Evolutionary conservation across 352 stramenopile species (phyloP).

Genomic region (Pilasporangium apinafurcum): DNA sequence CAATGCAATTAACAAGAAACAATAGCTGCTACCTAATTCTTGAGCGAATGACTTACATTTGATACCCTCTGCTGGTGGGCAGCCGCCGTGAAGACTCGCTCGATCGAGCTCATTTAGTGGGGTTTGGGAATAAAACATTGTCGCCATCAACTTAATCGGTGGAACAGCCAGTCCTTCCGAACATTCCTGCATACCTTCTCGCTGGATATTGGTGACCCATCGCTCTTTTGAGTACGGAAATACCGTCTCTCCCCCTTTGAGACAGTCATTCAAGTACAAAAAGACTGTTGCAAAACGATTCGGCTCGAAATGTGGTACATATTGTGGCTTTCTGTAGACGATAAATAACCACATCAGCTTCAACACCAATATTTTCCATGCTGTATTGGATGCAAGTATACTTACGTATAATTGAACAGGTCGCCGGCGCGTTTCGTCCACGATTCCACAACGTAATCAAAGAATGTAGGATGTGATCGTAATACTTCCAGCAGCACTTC

Average conservation of each 20-base stretch:
- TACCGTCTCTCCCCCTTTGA: conserved; percentile 91
- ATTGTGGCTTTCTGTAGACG: conserved; percentile 21
- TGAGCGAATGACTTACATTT: conserved; percentile 58
- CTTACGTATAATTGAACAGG: conserved; percentile 35
- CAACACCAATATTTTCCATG: neutral
- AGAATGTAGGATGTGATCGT: conserved; percentile 21
- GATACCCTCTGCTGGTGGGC: conserved; percentile 39
- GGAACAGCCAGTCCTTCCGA: conserved; percentile 57
- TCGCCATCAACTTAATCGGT: conserved; percentile 54
- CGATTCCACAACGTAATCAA: conserved; percentile 33
- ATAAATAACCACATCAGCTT: neutral
- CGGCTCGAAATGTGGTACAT: conserved; percentile 56
- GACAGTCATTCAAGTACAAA: conserved; percentile 93
- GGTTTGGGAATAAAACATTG: conserved; percentile 73
- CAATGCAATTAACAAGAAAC: conserved; percentile 3
- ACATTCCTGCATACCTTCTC: conserved; percentile 58
- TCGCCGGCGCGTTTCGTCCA: conserved; percentile 45
- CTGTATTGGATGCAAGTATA: neutral
- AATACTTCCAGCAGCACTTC: conserved; percentile 49
- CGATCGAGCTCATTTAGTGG: conserved; percentile 51
- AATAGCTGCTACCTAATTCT: neutral
- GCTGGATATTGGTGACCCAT: conserved; percentile 46
- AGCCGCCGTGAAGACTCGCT: conserved; percentile 57
- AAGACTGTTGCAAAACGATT: conserved; percentile 95
- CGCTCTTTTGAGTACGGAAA: conserved; percentile 83